Percentiles rank a stretch among this genome's conserved stretches.
phyloP scores from a whole-genome alignment of 805 yeast species.

The Komagataella pastoris region DNA sequence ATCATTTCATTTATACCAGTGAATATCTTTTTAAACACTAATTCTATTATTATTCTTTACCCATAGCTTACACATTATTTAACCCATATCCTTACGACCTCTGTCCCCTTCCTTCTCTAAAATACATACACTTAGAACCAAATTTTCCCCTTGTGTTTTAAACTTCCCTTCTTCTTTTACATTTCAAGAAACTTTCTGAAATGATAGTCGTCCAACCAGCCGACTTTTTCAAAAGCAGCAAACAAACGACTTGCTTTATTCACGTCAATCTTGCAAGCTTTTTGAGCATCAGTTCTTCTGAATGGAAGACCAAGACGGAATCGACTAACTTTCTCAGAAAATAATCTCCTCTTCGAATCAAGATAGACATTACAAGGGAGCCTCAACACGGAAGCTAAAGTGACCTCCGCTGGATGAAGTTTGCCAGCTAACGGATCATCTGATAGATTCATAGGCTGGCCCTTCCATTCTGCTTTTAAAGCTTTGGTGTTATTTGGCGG shows the following conservation, averaged over 20 bases:
- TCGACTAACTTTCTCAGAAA: slow-evolving; percentile 78
- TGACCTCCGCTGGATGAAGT: slow-evolving; percentile 86
- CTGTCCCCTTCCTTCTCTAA: background rate
- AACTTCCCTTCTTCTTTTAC: background rate
- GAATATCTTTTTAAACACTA: background rate
- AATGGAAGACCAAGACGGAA: slow-evolving; percentile 60
- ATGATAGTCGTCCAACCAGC: slow-evolving; percentile 76
- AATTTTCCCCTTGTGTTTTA: background rate
- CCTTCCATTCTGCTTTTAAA: slow-evolving; percentile 92
- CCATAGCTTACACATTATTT: background rate
- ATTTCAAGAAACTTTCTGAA: slow-evolving; percentile 32
- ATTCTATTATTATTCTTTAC: background rate
- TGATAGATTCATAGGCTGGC: slow-evolving; percentile 87
- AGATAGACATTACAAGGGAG: slow-evolving; percentile 78
- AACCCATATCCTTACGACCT: background rate
- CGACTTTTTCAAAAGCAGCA: slow-evolving; percentile 84
- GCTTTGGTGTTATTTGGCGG: slow-evolving; percentile 55
- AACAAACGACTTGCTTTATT: slow-evolving; percentile 87
- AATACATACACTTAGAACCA: background rate
- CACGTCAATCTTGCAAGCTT: slow-evolving; percentile 94
- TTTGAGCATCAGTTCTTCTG: slow-evolving; percentile 95
- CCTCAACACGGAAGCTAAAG: slow-evolving; percentile 77
- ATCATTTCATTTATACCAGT: background rate
- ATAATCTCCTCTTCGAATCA: slow-evolving; percentile 70
- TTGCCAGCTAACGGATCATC: slow-evolving; percentile 58